Evolutionary conservation across 441 rosid genomes (phyloP), one percentile per base, ranked within the genome.

Genomic region (Croton laevigatus): DNA sequence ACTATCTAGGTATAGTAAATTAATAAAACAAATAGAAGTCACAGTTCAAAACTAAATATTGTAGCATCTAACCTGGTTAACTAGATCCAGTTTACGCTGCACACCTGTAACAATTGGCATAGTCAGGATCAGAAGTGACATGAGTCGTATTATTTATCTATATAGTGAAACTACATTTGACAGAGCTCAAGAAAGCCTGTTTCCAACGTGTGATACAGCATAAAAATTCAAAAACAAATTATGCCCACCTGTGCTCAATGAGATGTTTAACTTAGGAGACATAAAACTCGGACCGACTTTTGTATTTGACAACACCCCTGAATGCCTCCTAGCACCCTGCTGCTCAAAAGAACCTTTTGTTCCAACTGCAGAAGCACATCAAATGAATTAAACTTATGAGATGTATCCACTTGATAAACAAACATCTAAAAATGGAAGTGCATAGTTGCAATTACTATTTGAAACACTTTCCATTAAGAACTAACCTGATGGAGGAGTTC

Each of bases 401-500:
- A 11, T 9, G 17, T 65, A 8, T 8, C n/a, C 10, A 11, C 14
- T 8, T 19, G 2, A 44, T 12, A 7, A 12, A n/a, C 5, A 14
- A 14, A 20, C 22, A 20, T 11, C 1, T 22, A 0, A 34, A 1
- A 23, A 19, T 13, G 13, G 46, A 69, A 22, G 17, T 6, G 10
- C 17, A 27, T 11, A 1, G 4, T 17, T 5, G n/a, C 68, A 51
- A 34, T 49, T 13, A 12, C 16, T n/a, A 1, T 13, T 0, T 11
- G n/a, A 40, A 4, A 59, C 9, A 45, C 11, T 17, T 5, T 46
- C 12, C 27, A 27, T 8, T 38, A 59, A 14, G 20, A 23, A 76
- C 79, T 65, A 75, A 94, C 98, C 93, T 77, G 93, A 82, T 22
- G 94, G 91, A 71, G 96, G 92, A 14, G 96, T 89, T 73, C 94